A percentile compares a stretch with the other conserved stretches of the same genome.
Evolutionary conservation across 108 stramenopile genomes (phyloP).

Genomic region (Nannochloropsis oceanica): DNA sequence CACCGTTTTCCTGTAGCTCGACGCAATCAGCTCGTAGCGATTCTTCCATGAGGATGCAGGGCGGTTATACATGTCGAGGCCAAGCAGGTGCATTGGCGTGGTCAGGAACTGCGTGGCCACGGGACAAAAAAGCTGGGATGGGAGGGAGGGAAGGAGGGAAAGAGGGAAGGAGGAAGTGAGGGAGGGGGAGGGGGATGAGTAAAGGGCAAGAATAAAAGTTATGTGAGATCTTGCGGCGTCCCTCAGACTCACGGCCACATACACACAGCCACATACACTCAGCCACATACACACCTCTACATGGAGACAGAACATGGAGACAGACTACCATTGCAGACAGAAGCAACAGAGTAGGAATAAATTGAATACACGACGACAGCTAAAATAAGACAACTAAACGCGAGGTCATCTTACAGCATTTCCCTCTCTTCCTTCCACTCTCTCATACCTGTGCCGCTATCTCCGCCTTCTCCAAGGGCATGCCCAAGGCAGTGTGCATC

Average conservation of each 20-base stretch:
- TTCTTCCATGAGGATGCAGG: neutral
- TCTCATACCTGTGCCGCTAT: slow-evolving; percentile 6
- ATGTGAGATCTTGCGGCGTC: too few species aligned
- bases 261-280: neutral
- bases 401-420: too few species aligned
- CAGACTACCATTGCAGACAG: too few species aligned
- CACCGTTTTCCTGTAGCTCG: neutral
- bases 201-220: too few species aligned
- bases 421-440: too few species aligned
- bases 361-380: too few species aligned
- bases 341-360: too few species aligned
- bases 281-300: neutral
- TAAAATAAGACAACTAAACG: too few species aligned
- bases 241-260: neutral
- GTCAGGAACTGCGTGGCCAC: slow-evolving; percentile 11
- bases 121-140: slow-evolving; percentile 7
- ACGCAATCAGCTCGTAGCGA: neutral
- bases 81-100: slow-evolving; percentile 24
- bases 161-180: neutral
- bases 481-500: neutral
- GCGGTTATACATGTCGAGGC: slow-evolving; percentile 24
- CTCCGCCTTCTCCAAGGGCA: slow-evolving; percentile 11
- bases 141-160: neutral
- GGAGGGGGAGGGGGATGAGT: too few species aligned
- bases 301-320: too few species aligned